Conservation (phyloP, 2,329 filamentous ascomycete species). For the Gnomoniopsis smithogilvyi region DNA sequence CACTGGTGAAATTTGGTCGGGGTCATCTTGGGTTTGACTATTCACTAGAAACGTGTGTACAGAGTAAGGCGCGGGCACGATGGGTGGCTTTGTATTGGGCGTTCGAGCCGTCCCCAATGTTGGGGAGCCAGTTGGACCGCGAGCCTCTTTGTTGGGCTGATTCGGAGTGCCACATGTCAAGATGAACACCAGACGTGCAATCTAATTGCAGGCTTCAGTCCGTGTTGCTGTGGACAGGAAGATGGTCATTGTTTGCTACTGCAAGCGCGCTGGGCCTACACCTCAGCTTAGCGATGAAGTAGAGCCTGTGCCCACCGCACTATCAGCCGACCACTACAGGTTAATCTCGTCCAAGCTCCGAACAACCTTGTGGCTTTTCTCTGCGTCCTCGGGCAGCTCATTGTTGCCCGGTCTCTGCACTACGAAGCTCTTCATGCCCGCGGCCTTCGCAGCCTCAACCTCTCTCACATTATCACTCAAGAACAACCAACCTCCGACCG, state of each 20-base stretch:
- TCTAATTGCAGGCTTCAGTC: too few species aligned
- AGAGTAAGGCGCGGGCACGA: neutral
- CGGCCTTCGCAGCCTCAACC: conserved; percentile 58
- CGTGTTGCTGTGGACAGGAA: too few species aligned
- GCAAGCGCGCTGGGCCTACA: neutral
- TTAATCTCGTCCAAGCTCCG: conserved; percentile 28
- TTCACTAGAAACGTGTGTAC: too few species aligned
- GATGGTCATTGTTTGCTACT: too few species aligned
- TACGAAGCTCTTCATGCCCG: conserved; percentile 61
- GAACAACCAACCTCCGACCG: conserved; percentile 63
- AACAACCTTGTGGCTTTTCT: conserved; percentile 26
- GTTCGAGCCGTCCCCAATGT: neutral
- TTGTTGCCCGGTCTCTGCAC: conserved; percentile 70
- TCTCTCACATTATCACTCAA: conserved; percentile 76
- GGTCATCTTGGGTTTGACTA: conserved; percentile 1
- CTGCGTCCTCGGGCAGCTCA: conserved; percentile 45
- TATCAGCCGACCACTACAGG: conserved; percentile 8
- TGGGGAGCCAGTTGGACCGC: too few species aligned
- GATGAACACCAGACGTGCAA: too few species aligned
- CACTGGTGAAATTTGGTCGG: conserved; percentile 18
- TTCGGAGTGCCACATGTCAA: too few species aligned
- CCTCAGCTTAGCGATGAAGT: neutral
- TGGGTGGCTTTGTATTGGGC: neutral
- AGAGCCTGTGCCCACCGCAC: neutral
- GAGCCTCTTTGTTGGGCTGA: too few species aligned